Base-by-base conservation (phyloP, 2,329 filamentous ascomycete genomes). In the Knufia petricola region DNA sequence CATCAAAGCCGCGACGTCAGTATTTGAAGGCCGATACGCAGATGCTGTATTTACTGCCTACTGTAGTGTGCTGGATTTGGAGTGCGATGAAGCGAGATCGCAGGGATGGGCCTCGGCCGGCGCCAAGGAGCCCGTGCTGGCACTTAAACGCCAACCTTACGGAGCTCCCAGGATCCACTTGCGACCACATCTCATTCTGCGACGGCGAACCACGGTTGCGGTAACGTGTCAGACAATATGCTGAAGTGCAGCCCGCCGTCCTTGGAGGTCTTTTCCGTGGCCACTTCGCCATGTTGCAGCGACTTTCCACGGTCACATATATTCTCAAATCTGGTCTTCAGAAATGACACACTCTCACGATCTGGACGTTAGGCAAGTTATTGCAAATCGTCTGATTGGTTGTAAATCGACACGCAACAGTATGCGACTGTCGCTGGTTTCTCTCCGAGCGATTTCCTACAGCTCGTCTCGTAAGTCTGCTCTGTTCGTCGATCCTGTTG, bases 111-210 rank as follows among this genome's bases (percentile, higher is more conserved):
- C 39, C 28, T 26, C 20, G 39, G 10, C 15, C 15, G 39, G 21
- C 23, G 39, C 39, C 39, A 42, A 42, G 39, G 19, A 42, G 13
- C 21, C 6, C 37, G 9, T 28, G 28, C 21, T 23, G 3, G 17
- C 37, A 40, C 37, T 23, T 42, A 21, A 36, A 36, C 39, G 21
- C 39, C 21, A 42, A 42, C 21, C 21, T 26, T 24, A n/a, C 21
- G 20, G 21, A 42, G 39, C 39, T 26, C 19, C 12, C 21, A 26
- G 17, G 39, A 26, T 26, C 39, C 39, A 42, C 39, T 42, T 8
- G n/a, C 21, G 10, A 42, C 39, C 39, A n/a, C 39, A 42, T 42
- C 39, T 42, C 20, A 15, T 26, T 26, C 20, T 28, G n/a, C 9
- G 9, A 40, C 37, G 9, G 6, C 21, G 37, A 21, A 23, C 39